A percentile compares a stretch with the other conserved stretches of the same genome.
These are phyloP conservation scores for Pichia sp. DNA, from an alignment of 1,139 yeast species.

Conservation along the genomic window DNA sequence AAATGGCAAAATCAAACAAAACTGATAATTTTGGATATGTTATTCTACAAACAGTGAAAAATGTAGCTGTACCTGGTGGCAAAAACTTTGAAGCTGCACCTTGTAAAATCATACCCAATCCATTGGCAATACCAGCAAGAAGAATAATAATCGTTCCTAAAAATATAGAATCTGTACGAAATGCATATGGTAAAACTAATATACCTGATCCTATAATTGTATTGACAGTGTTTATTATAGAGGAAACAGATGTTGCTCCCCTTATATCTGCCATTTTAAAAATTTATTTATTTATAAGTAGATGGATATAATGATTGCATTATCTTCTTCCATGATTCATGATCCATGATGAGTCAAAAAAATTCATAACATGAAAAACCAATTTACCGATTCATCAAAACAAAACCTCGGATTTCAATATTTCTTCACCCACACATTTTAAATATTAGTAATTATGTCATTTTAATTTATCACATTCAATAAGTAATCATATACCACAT, in stretches of 20 bases:
- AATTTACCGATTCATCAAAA: too few species aligned
- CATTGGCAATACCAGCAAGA: constrained; percentile 73
- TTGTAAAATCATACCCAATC: constrained; percentile 73
- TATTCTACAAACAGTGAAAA: constrained; percentile 73
- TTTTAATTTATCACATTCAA: too few species aligned
- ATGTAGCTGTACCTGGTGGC: constrained; percentile 72
- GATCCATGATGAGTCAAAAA: too few species aligned
- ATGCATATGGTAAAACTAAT: constrained; percentile 87
- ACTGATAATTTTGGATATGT: constrained; percentile 83
- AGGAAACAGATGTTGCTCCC: constrained; percentile 26
- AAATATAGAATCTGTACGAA: constrained; percentile 73
- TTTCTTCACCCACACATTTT: too few species aligned
- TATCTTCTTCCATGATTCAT: too few species aligned
- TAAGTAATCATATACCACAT: too few species aligned
- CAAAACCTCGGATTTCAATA: too few species aligned
- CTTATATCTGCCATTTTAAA: neutral
- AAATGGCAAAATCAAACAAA: constrained; percentile 51
- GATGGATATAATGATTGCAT: too few species aligned
- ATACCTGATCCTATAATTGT: constrained; percentile 89
- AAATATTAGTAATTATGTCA: too few species aligned
- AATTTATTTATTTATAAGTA: too few species aligned
- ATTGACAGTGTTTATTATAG: constrained; percentile 50
- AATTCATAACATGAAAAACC: too few species aligned
- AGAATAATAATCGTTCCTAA: constrained; percentile 61
- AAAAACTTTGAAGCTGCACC: constrained; percentile 67